These are phyloP conservation scores for Cryptosporidium sp. DNA, from an alignment of 169 alveolate genomes.

Conservation along the genomic window DNA sequence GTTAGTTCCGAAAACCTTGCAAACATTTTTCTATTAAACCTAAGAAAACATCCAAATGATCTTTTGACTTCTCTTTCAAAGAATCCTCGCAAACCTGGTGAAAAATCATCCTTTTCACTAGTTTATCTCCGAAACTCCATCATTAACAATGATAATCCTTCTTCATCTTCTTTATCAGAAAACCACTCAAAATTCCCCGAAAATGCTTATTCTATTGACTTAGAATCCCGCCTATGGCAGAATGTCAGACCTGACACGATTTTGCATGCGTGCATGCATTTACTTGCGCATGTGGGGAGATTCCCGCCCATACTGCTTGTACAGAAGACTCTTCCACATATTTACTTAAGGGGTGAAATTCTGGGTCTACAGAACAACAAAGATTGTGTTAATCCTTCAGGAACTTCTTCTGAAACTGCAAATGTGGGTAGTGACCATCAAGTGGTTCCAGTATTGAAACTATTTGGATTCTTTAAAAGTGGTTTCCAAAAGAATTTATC, in stretches of 20 bases:
- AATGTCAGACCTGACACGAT: not conserved
- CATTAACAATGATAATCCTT: not conserved
- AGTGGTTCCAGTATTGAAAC: slow-evolving; percentile 23
- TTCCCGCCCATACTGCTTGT: slow-evolving; percentile 39
- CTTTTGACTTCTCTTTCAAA: not conserved
- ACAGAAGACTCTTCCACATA: not conserved
- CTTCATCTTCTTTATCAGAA: not conserved
- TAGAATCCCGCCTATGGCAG: not conserved
- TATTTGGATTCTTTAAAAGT: slow-evolving; percentile 5
- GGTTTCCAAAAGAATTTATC: not conserved
- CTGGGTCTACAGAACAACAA: not conserved
- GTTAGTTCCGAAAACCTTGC: not conserved
- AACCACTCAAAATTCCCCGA: not conserved
- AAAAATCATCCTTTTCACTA: not conserved
- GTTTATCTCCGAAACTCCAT: not conserved
- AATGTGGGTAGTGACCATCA: not conserved
- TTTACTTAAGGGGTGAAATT: slow-evolving; percentile 12
- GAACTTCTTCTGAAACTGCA: not conserved
- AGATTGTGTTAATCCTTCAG: not conserved
- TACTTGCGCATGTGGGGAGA: slow-evolving; percentile 4
- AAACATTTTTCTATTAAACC: not conserved
- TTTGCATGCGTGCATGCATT: slow-evolving; percentile 9
- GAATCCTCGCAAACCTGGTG: not conserved
- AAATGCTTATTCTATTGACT: not conserved
- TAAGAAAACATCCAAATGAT: not conserved